Evolutionary conservation across 2,329 filamentous ascomycete genomes (phyloP).

Genomic region (Pseudocercospora macadamiae): DNA sequence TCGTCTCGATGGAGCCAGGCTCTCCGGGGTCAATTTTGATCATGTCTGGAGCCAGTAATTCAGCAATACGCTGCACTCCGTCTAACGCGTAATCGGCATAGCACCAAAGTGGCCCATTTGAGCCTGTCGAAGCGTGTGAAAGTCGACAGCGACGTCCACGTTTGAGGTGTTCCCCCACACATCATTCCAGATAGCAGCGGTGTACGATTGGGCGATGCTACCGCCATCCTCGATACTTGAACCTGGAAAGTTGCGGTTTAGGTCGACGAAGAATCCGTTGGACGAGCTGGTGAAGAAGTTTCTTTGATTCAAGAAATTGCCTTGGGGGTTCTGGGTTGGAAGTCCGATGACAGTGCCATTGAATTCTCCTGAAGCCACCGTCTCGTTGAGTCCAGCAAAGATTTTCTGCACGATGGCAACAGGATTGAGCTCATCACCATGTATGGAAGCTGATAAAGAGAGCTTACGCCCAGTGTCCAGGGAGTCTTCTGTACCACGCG

Average conservation of each 20-base stretch:
- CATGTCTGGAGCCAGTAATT: slow-evolving; percentile 44
- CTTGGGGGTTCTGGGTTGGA: slow-evolving; percentile 44
- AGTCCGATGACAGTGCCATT: slow-evolving; percentile 42
- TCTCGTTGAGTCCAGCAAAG: slow-evolving; percentile 42
- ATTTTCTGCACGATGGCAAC: slow-evolving; percentile 43
- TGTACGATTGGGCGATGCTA: slow-evolving; percentile 23
- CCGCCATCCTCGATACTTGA: slow-evolving; percentile 33
- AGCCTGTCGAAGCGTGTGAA: slow-evolving; percentile 43
- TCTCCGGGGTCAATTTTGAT: slow-evolving; percentile 46
- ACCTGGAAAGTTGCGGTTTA: slow-evolving; percentile 66
- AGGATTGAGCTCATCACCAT: slow-evolving; percentile 45
- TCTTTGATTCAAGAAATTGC: slow-evolving; percentile 44
- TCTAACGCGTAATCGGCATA: slow-evolving; percentile 44
- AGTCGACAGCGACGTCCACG: slow-evolving; percentile 45
- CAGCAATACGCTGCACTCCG: slow-evolving; percentile 44
- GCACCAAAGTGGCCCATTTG: slow-evolving; percentile 43
- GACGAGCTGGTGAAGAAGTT: slow-evolving; percentile 41
- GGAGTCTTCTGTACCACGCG: slow-evolving; percentile 42
- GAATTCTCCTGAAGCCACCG: slow-evolving; percentile 32
- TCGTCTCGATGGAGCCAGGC: slow-evolving; percentile 45
- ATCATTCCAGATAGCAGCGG: slow-evolving; percentile 44
- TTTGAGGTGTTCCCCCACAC: slow-evolving; percentile 44
- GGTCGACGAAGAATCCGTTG: slow-evolving; percentile 59
- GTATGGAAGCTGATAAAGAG: slow-evolving; percentile 43
- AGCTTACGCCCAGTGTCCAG: slow-evolving; percentile 42